Evolutionary conservation across 345 rosid genomes (phyloP), one percentile per base, ranked within the genome.

Genomic region (Bruguiera sexangula): DNA sequence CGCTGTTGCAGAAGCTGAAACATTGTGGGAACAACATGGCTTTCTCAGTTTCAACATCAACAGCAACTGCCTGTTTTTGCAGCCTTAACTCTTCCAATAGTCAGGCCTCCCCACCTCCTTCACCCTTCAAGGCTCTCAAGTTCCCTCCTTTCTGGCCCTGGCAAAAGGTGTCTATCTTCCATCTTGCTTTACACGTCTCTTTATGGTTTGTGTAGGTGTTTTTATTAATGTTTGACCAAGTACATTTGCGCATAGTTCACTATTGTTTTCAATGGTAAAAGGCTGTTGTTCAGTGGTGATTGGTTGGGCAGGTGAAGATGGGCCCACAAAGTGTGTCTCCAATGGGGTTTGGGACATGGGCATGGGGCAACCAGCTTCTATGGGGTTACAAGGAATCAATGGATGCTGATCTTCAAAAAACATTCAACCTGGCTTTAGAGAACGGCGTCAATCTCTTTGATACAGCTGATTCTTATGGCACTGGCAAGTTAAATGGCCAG

Each of bases 301-400:
- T 53, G 52, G 16, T 43, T 69, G 68, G 43, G 57, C 68, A 92
- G 97, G 90, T 89, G 63, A 88, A 88, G 84, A 79, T 89, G 83
- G 98, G 96, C n/a, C 96, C 96, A 29, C 11, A 88, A 62, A 88
- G 81, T 56, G 96, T 88, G 61, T 89, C 98, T 63, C 97, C 98
- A 1, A 91, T 89, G 95, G 98, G 98, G 57, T 91, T 91, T 74
- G 97, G 98, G 50, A 89, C 97, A 15, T 94, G 97, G 97, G 97
- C 98, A 48, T 91, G 98, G 98, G 97, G 93, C 16, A 94, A 94
- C 80, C 96, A 91, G 81, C 84, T 94, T 62, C 87, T 94, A 27
- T 94, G 98, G 97, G 97, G 93, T 0, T 94, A 91, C 65, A 76
- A 84, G 51, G 83, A 88, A 62, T 88, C 95, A 24, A 91, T 91